A percentile compares a stretch with the other conserved stretches of the same genome.
Conservation (phyloP, 768 basidiomycete genomes). For the Astraeus odoratus region DNA sequence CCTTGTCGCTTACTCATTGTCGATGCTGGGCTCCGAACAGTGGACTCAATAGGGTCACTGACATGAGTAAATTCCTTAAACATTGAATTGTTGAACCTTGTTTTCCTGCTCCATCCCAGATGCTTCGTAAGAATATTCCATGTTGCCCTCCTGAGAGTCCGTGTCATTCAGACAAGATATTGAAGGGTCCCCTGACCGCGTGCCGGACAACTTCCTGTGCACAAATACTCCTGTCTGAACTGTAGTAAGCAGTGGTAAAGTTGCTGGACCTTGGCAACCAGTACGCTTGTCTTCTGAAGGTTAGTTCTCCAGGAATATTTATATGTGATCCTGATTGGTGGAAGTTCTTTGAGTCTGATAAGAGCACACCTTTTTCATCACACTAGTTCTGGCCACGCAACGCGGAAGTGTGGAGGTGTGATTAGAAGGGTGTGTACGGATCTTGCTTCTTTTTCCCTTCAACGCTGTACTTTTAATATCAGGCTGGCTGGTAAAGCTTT, state of each 20-base stretch:
- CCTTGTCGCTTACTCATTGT: conserved; percentile 5
- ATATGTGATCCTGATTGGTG: too few species aligned
- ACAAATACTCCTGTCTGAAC: too few species aligned
- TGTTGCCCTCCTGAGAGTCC: too few species aligned
- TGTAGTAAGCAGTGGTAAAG: too few species aligned
- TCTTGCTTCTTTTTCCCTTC: not conserved
- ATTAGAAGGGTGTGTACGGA: not conserved
- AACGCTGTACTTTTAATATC: not conserved
- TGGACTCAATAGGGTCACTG: conserved; percentile 6
- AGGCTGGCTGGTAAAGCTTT: not conserved
- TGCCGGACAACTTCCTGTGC: too few species aligned
- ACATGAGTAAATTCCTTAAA: conserved; percentile 13
- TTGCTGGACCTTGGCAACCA: too few species aligned
- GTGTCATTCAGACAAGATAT: too few species aligned
- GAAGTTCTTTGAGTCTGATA: not conserved
- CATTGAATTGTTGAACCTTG: conserved; percentile 5
- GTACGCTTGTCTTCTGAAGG: too few species aligned
- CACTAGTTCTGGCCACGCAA: not conserved
- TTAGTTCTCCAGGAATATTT: too few species aligned
- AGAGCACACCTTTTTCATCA: not conserved
- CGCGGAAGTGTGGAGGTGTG: too few species aligned
- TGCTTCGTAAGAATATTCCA: too few species aligned
- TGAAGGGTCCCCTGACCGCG: too few species aligned
- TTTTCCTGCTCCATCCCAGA: not conserved
- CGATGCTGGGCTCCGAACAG: conserved; percentile 7